These are phyloP conservation scores for Vitis hybrid DNA, from an alignment of 177 flowering plant genomes.

Conservation along the genomic window DNA sequence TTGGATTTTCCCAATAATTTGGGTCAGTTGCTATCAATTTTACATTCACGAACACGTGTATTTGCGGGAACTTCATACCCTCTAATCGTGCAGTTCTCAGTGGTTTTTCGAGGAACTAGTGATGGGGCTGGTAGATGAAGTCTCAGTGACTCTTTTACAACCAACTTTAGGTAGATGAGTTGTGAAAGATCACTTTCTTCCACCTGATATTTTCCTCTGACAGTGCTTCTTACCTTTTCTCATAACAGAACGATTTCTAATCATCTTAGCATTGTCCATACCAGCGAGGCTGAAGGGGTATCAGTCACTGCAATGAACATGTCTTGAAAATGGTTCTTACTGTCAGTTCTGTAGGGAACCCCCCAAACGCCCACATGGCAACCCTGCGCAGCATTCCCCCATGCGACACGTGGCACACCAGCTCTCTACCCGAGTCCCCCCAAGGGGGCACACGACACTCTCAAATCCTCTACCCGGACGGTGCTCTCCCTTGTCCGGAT, in stretches of 20 bases:
- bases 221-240: conserved; percentile 15
- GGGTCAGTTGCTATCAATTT: conserved; percentile 13
- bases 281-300: conserved; percentile 18
- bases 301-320: conserved; percentile 33
- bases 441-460: no score
- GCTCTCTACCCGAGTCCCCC: no score
- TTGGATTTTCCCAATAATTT: conserved; percentile 13
- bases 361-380: no score
- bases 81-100: conserved; percentile 2
- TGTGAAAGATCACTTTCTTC: conserved; percentile 27
- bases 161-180: conserved; percentile 10
- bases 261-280: conserved; percentile 31
- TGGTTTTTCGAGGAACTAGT: conserved; percentile 20
- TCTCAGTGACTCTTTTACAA: conserved; percentile 16
- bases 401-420: no score
- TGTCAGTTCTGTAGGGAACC: no score
- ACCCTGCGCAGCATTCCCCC: no score
- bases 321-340: conserved; percentile 12
- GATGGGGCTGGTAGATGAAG: conserved; percentile 17
- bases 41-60: conserved; percentile 13
- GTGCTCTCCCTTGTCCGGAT: no score
- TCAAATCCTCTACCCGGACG: no score
- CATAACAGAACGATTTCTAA: conserved; percentile 24
- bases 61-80: conserved; percentile 12
- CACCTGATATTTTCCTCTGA: conserved; percentile 13